These are phyloP conservation scores for Mariannaea sp. DNA, from an alignment of 2,329 filamentous ascomycete species.

Conservation along the genomic window DNA sequence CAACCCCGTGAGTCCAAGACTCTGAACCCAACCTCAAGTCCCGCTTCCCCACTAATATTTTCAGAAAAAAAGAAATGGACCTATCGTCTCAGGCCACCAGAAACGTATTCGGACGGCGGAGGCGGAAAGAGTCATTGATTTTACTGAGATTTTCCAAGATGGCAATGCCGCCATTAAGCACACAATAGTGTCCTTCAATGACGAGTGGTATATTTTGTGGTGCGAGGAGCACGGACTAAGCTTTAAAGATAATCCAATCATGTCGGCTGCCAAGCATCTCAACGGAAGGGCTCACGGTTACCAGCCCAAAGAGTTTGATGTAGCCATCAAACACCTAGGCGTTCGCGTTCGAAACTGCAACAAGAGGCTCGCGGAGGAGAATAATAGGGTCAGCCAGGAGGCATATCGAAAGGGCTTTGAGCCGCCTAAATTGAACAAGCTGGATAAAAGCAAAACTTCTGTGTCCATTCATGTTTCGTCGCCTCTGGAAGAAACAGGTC, in stretches of 20 bases:
- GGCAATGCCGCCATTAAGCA: slow-evolving; percentile 11
- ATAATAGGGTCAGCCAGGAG: slow-evolving; percentile 9
- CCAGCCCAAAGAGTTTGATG: rapidly evolving
- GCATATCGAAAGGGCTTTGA: no score
- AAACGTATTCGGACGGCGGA: not conserved
- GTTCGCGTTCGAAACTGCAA: slow-evolving; percentile 11
- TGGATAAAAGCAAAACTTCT: no score
- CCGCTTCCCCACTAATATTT: not conserved
- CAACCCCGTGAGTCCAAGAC: not conserved
- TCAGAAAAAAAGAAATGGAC: not conserved
- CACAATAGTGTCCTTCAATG: not conserved
- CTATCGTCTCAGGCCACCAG: not conserved
- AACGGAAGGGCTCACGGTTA: not conserved
- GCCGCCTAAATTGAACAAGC: no score
- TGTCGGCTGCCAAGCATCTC: slow-evolving; percentile 6
- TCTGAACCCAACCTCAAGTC: no score
- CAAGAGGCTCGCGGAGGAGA: rapidly evolving
- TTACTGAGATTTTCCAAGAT: slow-evolving; percentile 12
- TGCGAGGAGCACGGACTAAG: not conserved
- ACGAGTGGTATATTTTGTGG: slow-evolving; percentile 15
- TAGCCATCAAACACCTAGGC: slow-evolving; percentile 4
- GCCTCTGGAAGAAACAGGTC: no score
- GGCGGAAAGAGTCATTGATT: no score
- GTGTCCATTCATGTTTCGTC: no score
- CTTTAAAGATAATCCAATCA: slow-evolving; percentile 5